phyloP scores from a whole-genome alignment of 306 rosid genomes.

The Dryas drummondii region DNA sequence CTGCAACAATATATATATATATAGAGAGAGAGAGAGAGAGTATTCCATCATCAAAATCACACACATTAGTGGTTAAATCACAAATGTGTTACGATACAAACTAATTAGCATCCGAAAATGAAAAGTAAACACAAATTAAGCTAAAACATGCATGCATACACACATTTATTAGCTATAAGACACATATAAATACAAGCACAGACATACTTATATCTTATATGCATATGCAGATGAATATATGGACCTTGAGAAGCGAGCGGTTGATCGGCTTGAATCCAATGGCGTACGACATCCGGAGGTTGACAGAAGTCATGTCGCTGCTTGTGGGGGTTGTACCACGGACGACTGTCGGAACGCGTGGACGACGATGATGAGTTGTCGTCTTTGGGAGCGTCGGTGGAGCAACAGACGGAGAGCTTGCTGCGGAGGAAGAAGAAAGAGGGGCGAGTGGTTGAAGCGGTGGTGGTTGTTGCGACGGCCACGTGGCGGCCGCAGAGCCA shows the following conservation, averaged over 20 bases:
- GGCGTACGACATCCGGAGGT: constrained; percentile 47
- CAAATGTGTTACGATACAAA: too few relatives aligned
- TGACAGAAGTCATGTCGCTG: constrained; percentile 14
- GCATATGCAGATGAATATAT: not conserved
- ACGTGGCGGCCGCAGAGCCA: constrained; percentile 27
- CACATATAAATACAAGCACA: too few relatives aligned
- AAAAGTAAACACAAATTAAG: too few relatives aligned
- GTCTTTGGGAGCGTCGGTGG: constrained; percentile 24
- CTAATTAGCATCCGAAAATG: too few relatives aligned
- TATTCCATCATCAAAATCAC: too few relatives aligned
- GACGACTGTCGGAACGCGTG: constrained; percentile 29
- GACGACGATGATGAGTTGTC: constrained; percentile 34
- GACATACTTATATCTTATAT: too few relatives aligned
- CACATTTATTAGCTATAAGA: too few relatives aligned
- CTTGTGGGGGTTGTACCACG: constrained; percentile 42
- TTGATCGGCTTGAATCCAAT: constrained; percentile 60
- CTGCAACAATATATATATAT: constrained; percentile 21
- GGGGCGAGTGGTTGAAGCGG: constrained; percentile 10
- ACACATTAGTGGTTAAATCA: too few relatives aligned
- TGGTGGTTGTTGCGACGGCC: constrained; percentile 12
- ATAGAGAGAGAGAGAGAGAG: too few relatives aligned
- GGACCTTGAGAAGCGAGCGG: constrained; percentile 52
- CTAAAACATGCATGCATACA: too few relatives aligned
- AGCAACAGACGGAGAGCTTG: constrained; percentile 33
- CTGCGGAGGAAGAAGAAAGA: constrained; percentile 20